These are phyloP conservation scores for Rhinocladiella similis DNA, from an alignment of 2,329 filamentous ascomycete species.

Conservation along the genomic window DNA sequence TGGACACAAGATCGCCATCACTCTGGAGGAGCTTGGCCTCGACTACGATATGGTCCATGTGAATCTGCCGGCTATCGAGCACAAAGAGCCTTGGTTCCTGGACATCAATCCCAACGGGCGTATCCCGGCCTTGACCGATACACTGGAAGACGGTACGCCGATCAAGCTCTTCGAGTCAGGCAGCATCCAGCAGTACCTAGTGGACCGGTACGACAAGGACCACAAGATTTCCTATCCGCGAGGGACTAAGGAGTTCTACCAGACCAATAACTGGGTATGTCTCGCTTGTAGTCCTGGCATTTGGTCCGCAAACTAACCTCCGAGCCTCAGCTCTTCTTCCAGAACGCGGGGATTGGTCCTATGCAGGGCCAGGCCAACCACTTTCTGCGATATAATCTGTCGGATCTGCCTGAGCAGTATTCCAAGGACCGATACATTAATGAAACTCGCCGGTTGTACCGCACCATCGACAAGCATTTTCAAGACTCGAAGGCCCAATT, in stretches of 20 bases:
- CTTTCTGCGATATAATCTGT: constrained; percentile 70
- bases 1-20: constrained; percentile 39
- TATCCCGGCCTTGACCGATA: constrained; percentile 83
- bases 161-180: constrained; percentile 81
- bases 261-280: constrained; percentile 74
- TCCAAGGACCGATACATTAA: constrained; percentile 78
- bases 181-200: constrained; percentile 79
- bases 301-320: constrained; percentile 33
- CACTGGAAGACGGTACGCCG: constrained; percentile 60
- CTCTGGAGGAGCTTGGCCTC: constrained; percentile 37
- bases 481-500: constrained; percentile 48
- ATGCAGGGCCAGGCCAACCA: constrained; percentile 86
- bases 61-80: constrained; percentile 59
- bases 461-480: constrained; percentile 72
- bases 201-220: constrained; percentile 77
- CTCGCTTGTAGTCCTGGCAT: too few relatives aligned
- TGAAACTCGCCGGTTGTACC: constrained; percentile 77
- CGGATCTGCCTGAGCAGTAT: constrained; percentile 66
- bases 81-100: constrained; percentile 87
- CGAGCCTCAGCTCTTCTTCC: constrained; percentile 14
- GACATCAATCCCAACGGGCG: constrained; percentile 90
- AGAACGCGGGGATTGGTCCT: constrained; percentile 73
- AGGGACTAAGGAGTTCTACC: constrained; percentile 72
- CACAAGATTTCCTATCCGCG: constrained; percentile 78
- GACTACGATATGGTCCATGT: constrained; percentile 31